A percentile compares a stretch with the other conserved stretches of the same genome.
Conservation (phyloP, 1,284 basidiomycete species). For the Irpex sp. region DNA sequence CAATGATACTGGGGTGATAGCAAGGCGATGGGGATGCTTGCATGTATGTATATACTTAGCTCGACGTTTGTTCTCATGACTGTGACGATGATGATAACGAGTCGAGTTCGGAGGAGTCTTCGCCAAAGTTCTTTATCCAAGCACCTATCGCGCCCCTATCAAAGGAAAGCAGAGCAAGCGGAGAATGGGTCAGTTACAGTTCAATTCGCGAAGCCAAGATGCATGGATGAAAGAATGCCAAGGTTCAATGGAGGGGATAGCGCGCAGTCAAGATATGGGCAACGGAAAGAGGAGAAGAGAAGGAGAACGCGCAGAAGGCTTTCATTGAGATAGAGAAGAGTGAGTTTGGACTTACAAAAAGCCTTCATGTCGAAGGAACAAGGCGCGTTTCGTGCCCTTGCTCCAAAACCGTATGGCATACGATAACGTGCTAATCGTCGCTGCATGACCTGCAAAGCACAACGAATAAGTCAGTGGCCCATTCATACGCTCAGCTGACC, state of each 20-base stretch:
- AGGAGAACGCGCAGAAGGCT: too few relatives aligned
- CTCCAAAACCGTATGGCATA: slow-evolving; percentile 99
- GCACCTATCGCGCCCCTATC: slow-evolving; percentile 85
- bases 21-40: too few relatives aligned
- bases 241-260: too few relatives aligned
- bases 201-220: too few relatives aligned
- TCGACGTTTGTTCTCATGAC: too few relatives aligned
- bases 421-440: slow-evolving; percentile 95
- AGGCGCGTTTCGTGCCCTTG: slow-evolving; percentile 93
- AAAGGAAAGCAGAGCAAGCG: too few relatives aligned
- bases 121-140: slow-evolving; percentile 89
- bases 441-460: slow-evolving; percentile 74
- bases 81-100: too few relatives aligned
- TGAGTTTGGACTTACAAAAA: slow-evolving; percentile 72
- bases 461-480: background rate
- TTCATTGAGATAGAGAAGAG: too few relatives aligned
- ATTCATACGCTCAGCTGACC: background rate
- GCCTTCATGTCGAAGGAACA: slow-evolving; percentile 97
- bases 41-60: too few relatives aligned
- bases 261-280: slow-evolving; percentile 3
- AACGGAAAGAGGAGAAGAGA: background rate
- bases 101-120: slow-evolving; percentile 9
- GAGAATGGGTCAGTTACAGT: too few relatives aligned
- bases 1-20: background rate
- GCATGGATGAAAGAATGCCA: too few relatives aligned